Percentiles rank a stretch among this genome's conserved stretches.
Evolutionary conservation across 2,329 filamentous ascomycete species (phyloP).

Genomic region (Neonectria faginata): DNA sequence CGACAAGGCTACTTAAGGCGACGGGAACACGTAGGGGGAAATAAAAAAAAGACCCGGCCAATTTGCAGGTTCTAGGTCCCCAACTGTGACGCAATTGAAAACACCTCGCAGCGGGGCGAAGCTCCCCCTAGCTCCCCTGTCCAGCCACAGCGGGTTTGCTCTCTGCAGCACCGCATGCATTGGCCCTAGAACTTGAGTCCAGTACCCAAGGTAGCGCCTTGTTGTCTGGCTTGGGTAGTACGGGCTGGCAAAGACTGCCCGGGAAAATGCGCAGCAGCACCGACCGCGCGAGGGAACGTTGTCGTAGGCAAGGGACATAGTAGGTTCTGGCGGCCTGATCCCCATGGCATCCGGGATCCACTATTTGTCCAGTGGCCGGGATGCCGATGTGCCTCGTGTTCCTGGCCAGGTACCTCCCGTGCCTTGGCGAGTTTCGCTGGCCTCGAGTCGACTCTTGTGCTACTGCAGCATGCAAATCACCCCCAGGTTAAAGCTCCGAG

Average conservation of each 20-base stretch:
- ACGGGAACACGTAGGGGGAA: not conserved
- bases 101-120: slow-evolving; percentile 14
- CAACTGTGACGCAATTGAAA: slow-evolving; percentile 24
- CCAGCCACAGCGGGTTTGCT: not conserved
- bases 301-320: not conserved
- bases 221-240: too few species aligned
- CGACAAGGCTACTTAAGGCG: not conserved
- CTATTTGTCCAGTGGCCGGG: slow-evolving; percentile 11
- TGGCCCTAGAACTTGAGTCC: too few species aligned
- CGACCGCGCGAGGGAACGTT: not conserved
- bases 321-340: slow-evolving; percentile 21
- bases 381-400: slow-evolving; percentile 20
- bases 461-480: slow-evolving; percentile 4
- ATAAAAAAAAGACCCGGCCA: not conserved
- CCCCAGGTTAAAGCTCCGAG: not conserved
- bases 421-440: slow-evolving; percentile 11
- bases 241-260: too few species aligned
- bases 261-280: not conserved
- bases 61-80: not conserved
- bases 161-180: too few species aligned
- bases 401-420: slow-evolving; percentile 3
- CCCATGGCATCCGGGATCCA: slow-evolving; percentile 14
- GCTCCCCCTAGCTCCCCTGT: slow-evolving; percentile 15
- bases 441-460: not conserved
- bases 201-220: too few species aligned